Conservation (phyloP, 345 rosid genomes). For the Euphorbia tirucalli region DNA sequence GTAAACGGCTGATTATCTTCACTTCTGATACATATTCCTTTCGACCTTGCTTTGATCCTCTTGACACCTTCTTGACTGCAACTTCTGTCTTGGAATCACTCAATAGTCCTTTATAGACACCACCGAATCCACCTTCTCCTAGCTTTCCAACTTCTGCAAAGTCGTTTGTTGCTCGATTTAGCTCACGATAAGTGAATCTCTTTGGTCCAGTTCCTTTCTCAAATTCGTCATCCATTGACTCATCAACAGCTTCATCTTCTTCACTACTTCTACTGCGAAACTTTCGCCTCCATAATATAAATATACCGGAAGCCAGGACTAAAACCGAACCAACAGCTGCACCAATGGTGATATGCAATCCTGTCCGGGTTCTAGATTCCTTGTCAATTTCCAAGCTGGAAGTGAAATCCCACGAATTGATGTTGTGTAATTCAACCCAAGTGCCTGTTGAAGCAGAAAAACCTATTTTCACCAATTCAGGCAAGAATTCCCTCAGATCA, state of each 20-base stretch:
- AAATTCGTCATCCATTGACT: constrained; percentile 25
- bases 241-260: constrained; percentile 9
- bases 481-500: constrained; percentile 19
- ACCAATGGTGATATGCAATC: constrained; percentile 4
- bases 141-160: constrained; percentile 22
- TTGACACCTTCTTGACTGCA: constrained; percentile 25
- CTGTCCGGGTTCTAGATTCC: neutral
- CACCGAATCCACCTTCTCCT: constrained; percentile 33
- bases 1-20: constrained; percentile 22
- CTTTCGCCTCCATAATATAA: constrained; percentile 11
- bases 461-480: constrained; percentile 22
- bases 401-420: constrained; percentile 19
- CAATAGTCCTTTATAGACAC: constrained; percentile 26
- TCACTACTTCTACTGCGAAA: too few relatives aligned
- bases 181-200: constrained; percentile 23
- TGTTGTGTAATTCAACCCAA: constrained; percentile 16
- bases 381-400: constrained; percentile 18
- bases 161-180: constrained; percentile 18
- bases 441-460: constrained; percentile 28
- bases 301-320: neutral
- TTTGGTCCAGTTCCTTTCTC: constrained; percentile 29
- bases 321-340: constrained; percentile 12
- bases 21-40: constrained; percentile 31
- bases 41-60: constrained; percentile 24
- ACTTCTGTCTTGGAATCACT: constrained; percentile 13